These are phyloP conservation scores for Podospora comata DNA, from an alignment of 495 filamentous ascomycete species.

Conservation along the genomic window DNA sequence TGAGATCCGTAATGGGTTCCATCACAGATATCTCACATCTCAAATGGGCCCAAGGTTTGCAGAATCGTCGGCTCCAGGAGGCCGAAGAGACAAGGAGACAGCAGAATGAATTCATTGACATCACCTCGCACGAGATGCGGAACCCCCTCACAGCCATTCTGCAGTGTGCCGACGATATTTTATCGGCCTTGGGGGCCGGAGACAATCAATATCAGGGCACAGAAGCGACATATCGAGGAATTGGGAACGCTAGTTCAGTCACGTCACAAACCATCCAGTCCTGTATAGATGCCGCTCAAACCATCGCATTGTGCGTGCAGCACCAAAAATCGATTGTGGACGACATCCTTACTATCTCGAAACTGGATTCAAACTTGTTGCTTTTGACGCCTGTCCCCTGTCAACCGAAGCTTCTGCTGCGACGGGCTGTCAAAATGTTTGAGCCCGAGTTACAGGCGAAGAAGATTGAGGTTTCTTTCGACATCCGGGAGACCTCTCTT, in stretches of 20 bases:
- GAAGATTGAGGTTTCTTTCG: slow-evolving; percentile 56
- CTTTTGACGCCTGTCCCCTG: slow-evolving; percentile 61
- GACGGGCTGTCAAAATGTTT: slow-evolving; percentile 61
- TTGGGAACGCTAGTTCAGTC: neutral
- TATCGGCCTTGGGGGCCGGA: slow-evolving; percentile 46
- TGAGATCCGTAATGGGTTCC: slow-evolving; percentile 63
- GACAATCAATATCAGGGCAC: slow-evolving; percentile 10
- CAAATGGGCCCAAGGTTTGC: slow-evolving; percentile 55
- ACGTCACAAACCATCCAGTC: slow-evolving; percentile 18
- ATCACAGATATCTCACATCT: slow-evolving; percentile 51
- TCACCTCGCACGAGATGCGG: slow-evolving; percentile 71
- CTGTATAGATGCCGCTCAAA: slow-evolving; percentile 49
- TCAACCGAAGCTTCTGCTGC: slow-evolving; percentile 56
- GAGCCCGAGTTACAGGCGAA: slow-evolving; percentile 60
- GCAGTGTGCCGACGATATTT: slow-evolving; percentile 67
- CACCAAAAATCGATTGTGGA: slow-evolving; percentile 77
- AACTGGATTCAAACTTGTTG: slow-evolving; percentile 67
- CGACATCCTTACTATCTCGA: slow-evolving; percentile 70
- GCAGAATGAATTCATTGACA: slow-evolving; percentile 72
- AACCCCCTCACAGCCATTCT: slow-evolving; percentile 70
- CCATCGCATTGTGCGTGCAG: slow-evolving; percentile 61
- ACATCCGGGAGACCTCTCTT: slow-evolving; percentile 51
- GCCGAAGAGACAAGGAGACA: slow-evolving; percentile 56
- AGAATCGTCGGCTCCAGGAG: slow-evolving; percentile 53
- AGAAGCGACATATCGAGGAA: neutral